A percentile compares a stretch with the other conserved stretches of the same genome.
Conservation (phyloP, 495 filamentous ascomycete genomes). For the Parmelia sp. region DNA sequence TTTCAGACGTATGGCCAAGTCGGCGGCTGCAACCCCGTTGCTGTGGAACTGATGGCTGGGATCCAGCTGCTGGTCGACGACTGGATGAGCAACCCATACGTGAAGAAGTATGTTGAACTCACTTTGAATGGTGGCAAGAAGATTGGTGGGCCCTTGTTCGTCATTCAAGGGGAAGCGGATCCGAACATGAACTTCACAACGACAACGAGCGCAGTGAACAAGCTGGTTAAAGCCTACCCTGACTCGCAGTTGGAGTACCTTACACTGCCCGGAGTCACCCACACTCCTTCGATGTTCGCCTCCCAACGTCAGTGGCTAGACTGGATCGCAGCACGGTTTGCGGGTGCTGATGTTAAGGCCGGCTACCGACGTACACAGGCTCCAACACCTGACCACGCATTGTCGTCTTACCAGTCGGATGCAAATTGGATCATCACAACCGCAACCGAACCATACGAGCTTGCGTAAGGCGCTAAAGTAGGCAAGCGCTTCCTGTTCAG, state of each 20-base stretch:
- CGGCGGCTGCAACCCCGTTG: too few species aligned
- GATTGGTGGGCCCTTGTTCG: constrained; percentile 38
- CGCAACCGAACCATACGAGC: too few species aligned
- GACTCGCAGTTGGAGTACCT: constrained; percentile 29
- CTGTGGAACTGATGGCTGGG: too few species aligned
- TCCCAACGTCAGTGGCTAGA: constrained; percentile 33
- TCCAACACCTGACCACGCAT: too few species aligned
- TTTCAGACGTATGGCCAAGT: too few species aligned
- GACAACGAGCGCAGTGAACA: constrained; percentile 27
- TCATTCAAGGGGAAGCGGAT: constrained; percentile 39
- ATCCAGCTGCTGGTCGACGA: not conserved
- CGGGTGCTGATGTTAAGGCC: constrained; percentile 14
- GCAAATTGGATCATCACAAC: too few species aligned
- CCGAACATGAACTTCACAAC: constrained; percentile 18
- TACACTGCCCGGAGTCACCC: constrained; percentile 28
- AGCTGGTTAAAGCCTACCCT: constrained; percentile 25
- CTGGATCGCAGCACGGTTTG: constrained; percentile 38
- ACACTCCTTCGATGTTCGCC: constrained; percentile 32
- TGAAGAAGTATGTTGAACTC: constrained; percentile 18
- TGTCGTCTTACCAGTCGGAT: too few species aligned
- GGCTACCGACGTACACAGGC: too few species aligned
- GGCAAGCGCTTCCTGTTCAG: too few species aligned
- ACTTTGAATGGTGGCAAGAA: constrained; percentile 26
- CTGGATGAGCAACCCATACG: constrained; percentile 15
- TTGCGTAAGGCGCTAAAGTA: too few species aligned